phyloP scores from a whole-genome alignment of 208 protist species.

The Balamuthia mandrillaris region DNA sequence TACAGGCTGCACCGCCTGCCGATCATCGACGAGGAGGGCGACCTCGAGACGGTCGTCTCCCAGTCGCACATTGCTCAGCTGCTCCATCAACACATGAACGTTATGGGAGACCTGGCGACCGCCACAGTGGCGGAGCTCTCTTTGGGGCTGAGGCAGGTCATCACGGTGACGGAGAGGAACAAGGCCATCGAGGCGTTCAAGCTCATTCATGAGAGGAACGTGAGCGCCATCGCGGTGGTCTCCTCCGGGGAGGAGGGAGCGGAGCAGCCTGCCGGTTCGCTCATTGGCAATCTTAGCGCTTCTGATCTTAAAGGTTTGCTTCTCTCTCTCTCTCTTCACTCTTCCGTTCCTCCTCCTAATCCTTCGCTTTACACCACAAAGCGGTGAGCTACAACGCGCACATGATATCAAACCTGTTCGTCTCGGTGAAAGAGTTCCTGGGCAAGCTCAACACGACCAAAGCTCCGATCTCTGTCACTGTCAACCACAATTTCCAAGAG shows the following conservation, averaged over 20 bases:
- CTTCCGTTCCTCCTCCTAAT: too few relatives aligned
- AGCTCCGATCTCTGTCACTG: neutral
- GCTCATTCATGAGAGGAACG: conserved; percentile 40
- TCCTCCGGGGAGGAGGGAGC: too few relatives aligned
- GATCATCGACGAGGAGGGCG: conserved; percentile 35
- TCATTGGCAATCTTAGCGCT: conserved; percentile 2
- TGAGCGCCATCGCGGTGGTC: conserved; percentile 16
- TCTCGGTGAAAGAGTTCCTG: neutral
- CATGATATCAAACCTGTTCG: neutral
- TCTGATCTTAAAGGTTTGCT: conserved; percentile 9
- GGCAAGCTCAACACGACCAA: too few relatives aligned
- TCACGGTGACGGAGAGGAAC: conserved; percentile 11
- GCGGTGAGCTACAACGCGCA: neutral
- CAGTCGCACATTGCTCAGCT: conserved; percentile 39
- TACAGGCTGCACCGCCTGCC: conserved; percentile 46
- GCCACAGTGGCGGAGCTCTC: neutral
- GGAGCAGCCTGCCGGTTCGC: neutral
- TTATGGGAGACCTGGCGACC: neutral
- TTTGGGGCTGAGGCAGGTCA: neutral
- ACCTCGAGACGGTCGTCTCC: conserved; percentile 29
- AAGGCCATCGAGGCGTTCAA: conserved; percentile 41
- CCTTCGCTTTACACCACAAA: too few relatives aligned
- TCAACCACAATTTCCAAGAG: neutral
- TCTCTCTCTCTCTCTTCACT: too few relatives aligned
- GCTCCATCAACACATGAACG: neutral